Conservation (phyloP, 2,329 filamentous ascomycete genomes). For the Ceratocystis destructans region DNA sequence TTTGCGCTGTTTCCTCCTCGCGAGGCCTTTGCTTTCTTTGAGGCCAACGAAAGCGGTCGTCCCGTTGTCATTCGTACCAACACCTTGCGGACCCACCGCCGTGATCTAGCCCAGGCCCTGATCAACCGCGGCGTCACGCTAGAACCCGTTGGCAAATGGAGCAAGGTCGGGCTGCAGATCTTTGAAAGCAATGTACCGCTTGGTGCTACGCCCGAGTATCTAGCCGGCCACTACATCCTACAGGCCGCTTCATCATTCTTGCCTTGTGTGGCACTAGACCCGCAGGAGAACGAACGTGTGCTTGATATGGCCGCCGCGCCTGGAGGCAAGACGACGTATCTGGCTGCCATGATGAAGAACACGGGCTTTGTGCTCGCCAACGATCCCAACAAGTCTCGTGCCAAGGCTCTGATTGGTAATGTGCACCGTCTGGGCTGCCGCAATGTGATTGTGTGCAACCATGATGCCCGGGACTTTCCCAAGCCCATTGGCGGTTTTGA, state of each 20-base stretch:
- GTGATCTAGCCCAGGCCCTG: slow-evolving; percentile 78
- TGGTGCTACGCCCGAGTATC: slow-evolving; percentile 91
- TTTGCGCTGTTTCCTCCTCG: slow-evolving; percentile 82
- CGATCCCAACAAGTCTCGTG: slow-evolving; percentile 83
- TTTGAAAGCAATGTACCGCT: slow-evolving; percentile 79
- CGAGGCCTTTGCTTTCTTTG: slow-evolving; percentile 96
- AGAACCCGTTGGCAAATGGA: slow-evolving; percentile 96
- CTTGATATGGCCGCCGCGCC: slow-evolving; percentile 92
- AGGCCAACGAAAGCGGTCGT: slow-evolving; percentile 89
- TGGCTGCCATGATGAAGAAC: slow-evolving; percentile 93
- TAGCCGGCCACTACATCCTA: slow-evolving; percentile 93
- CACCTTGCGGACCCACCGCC: slow-evolving; percentile 63
- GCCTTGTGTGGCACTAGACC: slow-evolving; percentile 91
- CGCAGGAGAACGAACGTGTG: slow-evolving; percentile 81
- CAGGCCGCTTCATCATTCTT: slow-evolving; percentile 95
- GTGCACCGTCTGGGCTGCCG: slow-evolving; percentile 86
- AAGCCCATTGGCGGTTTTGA: slow-evolving; percentile 93
- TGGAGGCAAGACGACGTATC: slow-evolving; percentile 90
- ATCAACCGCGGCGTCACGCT: slow-evolving; percentile 95
- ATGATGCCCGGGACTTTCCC: slow-evolving; percentile 88
- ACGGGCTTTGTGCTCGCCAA: slow-evolving; percentile 93
- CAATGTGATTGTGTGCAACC: slow-evolving; percentile 90
- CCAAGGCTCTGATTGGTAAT: slow-evolving; percentile 96
- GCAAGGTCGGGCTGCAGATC: slow-evolving; percentile 90
- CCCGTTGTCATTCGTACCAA: slow-evolving; percentile 96